Evolutionary conservation across 345 rosid species (phyloP), one percentile per base, ranked within the genome.

Genomic region (Salix koriyanagi): DNA sequence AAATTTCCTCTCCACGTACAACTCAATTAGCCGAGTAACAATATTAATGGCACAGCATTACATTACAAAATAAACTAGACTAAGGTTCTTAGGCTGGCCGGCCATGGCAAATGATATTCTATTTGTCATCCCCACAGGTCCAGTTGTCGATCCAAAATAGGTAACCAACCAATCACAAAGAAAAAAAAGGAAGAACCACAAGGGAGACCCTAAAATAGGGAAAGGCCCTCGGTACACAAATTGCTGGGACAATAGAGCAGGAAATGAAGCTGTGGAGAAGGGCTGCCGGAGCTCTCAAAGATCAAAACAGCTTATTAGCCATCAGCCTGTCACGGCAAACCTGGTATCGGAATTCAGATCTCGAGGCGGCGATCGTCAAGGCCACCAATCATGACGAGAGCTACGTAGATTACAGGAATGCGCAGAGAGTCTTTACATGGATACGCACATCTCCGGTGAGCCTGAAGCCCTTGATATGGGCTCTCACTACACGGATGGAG

Each of bases 361-460:
- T 94, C 18, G 92, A 92, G 75, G 77, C 87, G 0, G 90, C 92
- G 2, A 80, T 92, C 83, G 89, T 94, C 81, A 84, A 85, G 78
- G 97, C 98, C 61, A 94, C 97, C 6, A 91, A 88, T 81, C 98
- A 94, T 70, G 88, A 93, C 58, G 94, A 90, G 12, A 58, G 72
- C 12, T 50, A 68, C 42, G 82, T 91, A 0, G 97, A 91, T 79
- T 91, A 91, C 85, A 82, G 75, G 78, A 90, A 86, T 67, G 87
- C 89, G 3, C 90, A 89, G 26, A 81, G 89, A 30, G 90, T 90
- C 37, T 92, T 89, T 41, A 70, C 84, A 4, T 91, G 96, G 93
- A 83, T 91, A 39, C 88, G 92, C 2, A 80, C 90, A 5, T 91
- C 98, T 26, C 92, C 97, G 0, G 41, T 82, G 2, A 86, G 81